Conservation (phyloP, 2,329 filamentous ascomycete genomes). For the Aspergillus sp. region DNA sequence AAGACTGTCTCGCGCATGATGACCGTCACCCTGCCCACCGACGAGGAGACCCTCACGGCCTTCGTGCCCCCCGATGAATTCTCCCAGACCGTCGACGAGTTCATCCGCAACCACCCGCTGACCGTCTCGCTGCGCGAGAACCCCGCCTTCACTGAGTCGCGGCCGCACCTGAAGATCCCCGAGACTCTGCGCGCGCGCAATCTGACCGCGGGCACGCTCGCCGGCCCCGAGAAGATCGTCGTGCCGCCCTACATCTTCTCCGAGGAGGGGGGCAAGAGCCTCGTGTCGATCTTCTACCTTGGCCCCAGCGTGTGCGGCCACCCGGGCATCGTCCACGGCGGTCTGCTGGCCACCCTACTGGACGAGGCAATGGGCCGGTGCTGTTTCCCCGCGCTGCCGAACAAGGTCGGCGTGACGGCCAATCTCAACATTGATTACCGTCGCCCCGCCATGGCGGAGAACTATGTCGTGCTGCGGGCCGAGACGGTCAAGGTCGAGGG, state of each 20-base stretch:
- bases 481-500: constrained; percentile 84
- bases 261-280: constrained; percentile 66
- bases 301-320: constrained; percentile 83
- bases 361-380: constrained; percentile 87
- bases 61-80: constrained; percentile 59
- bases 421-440: constrained; percentile 81
- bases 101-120: constrained; percentile 75
- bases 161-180: constrained; percentile 87
- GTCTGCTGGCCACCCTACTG: constrained; percentile 84
- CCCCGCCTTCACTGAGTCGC: constrained; percentile 68
- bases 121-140: constrained; percentile 65
- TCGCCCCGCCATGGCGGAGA: constrained; percentile 71
- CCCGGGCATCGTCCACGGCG: constrained; percentile 86
- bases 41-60: constrained; percentile 70
- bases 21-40: constrained; percentile 51
- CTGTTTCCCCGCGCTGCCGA: constrained; percentile 83
- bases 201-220: constrained; percentile 76
- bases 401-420: constrained; percentile 78
- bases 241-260: constrained; percentile 79
- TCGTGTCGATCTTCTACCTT: constrained; percentile 73
- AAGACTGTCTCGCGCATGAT: constrained; percentile 31
- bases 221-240: constrained; percentile 71
- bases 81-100: constrained; percentile 63
- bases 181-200: constrained; percentile 66
- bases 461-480: constrained; percentile 75